Evolutionary conservation across 2,329 filamentous ascomycete species (phyloP).

Genomic region (Penicillium sp.): DNA sequence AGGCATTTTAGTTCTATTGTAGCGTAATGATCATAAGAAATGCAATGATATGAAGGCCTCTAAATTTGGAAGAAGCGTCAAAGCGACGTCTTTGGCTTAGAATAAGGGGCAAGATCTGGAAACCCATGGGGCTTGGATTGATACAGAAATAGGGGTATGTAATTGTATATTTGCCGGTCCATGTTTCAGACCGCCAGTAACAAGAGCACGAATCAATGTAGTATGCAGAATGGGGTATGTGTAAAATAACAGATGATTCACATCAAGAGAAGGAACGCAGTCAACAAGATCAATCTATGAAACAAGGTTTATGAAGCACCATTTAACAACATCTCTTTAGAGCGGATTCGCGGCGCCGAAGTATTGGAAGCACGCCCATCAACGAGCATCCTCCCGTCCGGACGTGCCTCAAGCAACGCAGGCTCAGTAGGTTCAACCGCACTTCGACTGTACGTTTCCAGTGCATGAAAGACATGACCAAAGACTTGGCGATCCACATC

Average conservation of each 20-base stretch:
- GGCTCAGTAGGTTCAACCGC: not conserved
- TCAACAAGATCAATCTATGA: not conserved
- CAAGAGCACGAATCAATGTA: not conserved
- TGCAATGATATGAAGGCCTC: no score
- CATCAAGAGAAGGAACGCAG: not conserved
- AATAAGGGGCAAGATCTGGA: no score
- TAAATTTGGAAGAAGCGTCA: no score
- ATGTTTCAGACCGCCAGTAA: not conserved
- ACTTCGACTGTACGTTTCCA: constrained; percentile 66
- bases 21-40: no score
- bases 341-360: constrained; percentile 19
- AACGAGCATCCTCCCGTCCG: constrained; percentile 14
- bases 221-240: constrained; percentile 14
- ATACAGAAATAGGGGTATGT: not conserved
- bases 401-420: constrained; percentile 2
- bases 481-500: constrained; percentile 87
- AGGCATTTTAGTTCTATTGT: no score
- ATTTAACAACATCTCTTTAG: constrained; percentile 13
- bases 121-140: no score
- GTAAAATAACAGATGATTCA: not conserved
- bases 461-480: constrained; percentile 85
- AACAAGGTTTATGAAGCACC: constrained; percentile 2
- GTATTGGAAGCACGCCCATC: constrained; percentile 27
- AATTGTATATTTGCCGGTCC: not conserved
- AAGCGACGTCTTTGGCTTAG: no score